Evolutionary conservation across 1,284 basidiomycete species (phyloP).

Genomic region (Boletus holoroseus): DNA sequence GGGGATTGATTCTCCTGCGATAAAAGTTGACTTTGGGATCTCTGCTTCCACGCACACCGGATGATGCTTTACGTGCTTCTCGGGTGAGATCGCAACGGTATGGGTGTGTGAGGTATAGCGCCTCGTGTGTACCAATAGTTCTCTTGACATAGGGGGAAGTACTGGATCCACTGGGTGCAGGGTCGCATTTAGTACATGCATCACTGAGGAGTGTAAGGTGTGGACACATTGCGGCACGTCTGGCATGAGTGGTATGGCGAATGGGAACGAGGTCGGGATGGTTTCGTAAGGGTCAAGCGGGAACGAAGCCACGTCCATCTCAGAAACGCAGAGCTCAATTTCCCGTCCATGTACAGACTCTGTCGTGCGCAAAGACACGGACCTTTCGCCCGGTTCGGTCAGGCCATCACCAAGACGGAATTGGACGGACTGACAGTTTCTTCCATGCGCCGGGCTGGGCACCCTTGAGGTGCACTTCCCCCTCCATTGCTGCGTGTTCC

Average conservation of each 20-base stretch:
- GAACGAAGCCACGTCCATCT: conserved; percentile 47
- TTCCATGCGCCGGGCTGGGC: conserved; percentile 52
- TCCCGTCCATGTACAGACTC: conserved; percentile 55
- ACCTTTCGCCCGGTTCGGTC: conserved; percentile 38
- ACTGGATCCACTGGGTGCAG: conserved; percentile 48
- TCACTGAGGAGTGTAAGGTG: conserved; percentile 62
- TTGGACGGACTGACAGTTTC: conserved; percentile 47
- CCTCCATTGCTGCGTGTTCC: conserved; percentile 74
- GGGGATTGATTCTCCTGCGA: conserved; percentile 63
- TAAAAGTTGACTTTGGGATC: conserved; percentile 64
- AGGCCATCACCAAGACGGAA: conserved; percentile 8
- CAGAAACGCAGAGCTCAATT: conserved; percentile 58
- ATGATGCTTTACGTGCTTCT: conserved; percentile 49
- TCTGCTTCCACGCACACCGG: conserved; percentile 65
- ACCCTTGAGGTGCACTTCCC: conserved; percentile 76
- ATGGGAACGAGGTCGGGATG: conserved; percentile 61
- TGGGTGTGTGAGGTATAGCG: conserved; percentile 65
- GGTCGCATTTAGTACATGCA: conserved; percentile 60
- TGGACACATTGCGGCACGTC: conserved; percentile 75
- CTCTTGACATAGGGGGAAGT: conserved; percentile 45
- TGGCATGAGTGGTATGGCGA: conserved; percentile 65
- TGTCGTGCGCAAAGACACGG: conserved; percentile 59
- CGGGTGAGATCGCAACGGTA: conserved; percentile 50
- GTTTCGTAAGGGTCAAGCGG: conserved; percentile 31
- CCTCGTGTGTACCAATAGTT: conserved; percentile 61